Evolutionary conservation across 495 filamentous ascomycete genomes (phyloP), one percentile per base, ranked within the genome.

Genomic region (Penicillium coffeae): DNA sequence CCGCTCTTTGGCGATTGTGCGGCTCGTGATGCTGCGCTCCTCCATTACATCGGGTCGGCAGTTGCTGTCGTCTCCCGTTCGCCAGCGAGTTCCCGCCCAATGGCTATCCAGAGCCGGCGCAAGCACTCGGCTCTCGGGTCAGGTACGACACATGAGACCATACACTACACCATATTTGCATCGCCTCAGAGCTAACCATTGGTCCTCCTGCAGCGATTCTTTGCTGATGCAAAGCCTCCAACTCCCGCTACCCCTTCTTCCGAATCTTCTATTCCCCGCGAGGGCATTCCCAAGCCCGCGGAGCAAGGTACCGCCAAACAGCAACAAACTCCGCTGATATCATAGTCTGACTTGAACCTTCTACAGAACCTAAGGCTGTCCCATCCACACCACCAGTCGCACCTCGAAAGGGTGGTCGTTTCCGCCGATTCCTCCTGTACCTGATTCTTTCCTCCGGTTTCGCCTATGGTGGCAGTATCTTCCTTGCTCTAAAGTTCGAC

Each of bases 401-500:
- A 2, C 70, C 75, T 42, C 82, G 78, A 50, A 94, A 87, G 68
- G 79, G 78, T 60, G 80, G 90, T 30, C 84, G 87, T 55, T 85
- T 95, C 71, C 80, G 87, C 49, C 78, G 84, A 48, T 88, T 88
- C 64, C 61, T 96, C 27, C 60, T 88, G 36, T 83, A 83, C 38
- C 59, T 95, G 42, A 70, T 89, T 39, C 63, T 95, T 25, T 77
- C 95, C 8, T 79, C 84, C 33, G 83, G 78, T 6, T 60, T 94
- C 13, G 83, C 84, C 22, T 98, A 95, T 51, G 91, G 81, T 47
- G 90, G 89, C 49, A 89, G 91, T 39, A 82, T 95, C 40, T 95
- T 87, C 72, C 88, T 94, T 61, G 93, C 93, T 18, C 78, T 95
- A 50, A 82, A 90, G 68, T 93, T 84, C 53, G 93, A 98, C 72